phyloP scores from a whole-genome alignment of 179 eudicot genomes.

The Carnegiea gigantea region DNA sequence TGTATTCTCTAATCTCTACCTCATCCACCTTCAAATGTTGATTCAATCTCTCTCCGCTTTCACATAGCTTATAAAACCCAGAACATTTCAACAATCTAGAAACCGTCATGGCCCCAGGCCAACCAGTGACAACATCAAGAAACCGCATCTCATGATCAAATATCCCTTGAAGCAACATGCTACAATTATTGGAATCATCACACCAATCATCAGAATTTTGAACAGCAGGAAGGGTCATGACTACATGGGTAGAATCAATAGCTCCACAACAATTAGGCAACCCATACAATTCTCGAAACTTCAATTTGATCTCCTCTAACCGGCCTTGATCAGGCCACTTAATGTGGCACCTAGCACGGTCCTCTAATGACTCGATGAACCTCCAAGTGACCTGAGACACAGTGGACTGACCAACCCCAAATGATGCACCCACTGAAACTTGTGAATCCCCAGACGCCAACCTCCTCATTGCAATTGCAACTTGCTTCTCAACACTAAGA shows the following conservation, averaged over 20 bases:
- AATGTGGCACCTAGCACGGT: constrained; percentile 81
- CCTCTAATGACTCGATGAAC: constrained; percentile 84
- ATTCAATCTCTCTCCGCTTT: constrained; percentile 60
- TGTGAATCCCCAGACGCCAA: constrained; percentile 97
- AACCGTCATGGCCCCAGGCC: constrained; percentile 90
- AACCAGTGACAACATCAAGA: constrained; percentile 89
- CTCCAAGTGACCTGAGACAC: constrained; percentile 98
- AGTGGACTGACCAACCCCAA: constrained; percentile 98
- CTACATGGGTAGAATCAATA: constrained; percentile 74
- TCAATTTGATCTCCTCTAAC: constrained; percentile 59
- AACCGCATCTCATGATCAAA: constrained; percentile 82
- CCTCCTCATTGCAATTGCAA: constrained; percentile 85
- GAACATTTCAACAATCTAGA: constrained; percentile 65
- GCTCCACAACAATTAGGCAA: constrained; percentile 95
- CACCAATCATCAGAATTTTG: constrained; percentile 94
- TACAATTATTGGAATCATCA: constrained; percentile 72
- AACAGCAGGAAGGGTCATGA: constrained; percentile 94
- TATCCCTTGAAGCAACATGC: constrained; percentile 86
- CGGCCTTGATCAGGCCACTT: constrained; percentile 65
- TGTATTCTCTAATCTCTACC: constrained; percentile 58
- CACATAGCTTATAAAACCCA: constrained; percentile 76
- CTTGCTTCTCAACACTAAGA: constrained; percentile 97
- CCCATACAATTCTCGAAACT: constrained; percentile 54
- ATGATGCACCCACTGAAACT: constrained; percentile 85
- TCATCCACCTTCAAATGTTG: constrained; percentile 37